Percentiles rank a stretch among this genome's conserved stretches.
Conservation (phyloP, 495 filamentous ascomycete species). For the Penicillium parvum region DNA sequence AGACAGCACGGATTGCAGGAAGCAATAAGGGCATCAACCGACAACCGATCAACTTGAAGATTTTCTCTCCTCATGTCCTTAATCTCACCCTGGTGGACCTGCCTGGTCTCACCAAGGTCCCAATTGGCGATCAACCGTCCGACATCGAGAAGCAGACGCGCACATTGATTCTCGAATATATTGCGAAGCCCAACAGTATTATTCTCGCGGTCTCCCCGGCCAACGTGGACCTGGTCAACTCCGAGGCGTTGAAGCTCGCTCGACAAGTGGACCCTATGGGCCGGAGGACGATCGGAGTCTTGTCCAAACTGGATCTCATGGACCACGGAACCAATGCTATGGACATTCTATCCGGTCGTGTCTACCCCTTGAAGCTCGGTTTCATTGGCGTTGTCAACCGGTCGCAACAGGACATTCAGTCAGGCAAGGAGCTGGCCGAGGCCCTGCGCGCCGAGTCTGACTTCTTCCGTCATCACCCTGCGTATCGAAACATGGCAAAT, state of each 20-base stretch:
- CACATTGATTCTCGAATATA: constrained; percentile 96
- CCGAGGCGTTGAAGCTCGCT: constrained; percentile 94
- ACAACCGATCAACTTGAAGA: constrained; percentile 96
- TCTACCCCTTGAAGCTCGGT: constrained; percentile 94
- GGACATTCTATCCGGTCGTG: constrained; percentile 91
- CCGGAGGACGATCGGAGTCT: constrained; percentile 89
- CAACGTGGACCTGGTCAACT: constrained; percentile 98
- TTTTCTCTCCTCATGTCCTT: constrained; percentile 95
- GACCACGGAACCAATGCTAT: constrained; percentile 98
- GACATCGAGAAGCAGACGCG: constrained; percentile 99
- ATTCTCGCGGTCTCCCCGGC: constrained; percentile 95
- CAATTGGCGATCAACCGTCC: constrained; percentile 95
- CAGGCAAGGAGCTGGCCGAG: constrained; percentile 84
- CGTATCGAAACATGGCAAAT: constrained; percentile 92
- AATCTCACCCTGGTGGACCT: constrained; percentile 96
- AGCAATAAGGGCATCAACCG: constrained; percentile 98
- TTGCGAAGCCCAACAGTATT: constrained; percentile 98
- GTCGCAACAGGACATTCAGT: constrained; percentile 97
- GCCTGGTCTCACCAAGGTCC: constrained; percentile 94
- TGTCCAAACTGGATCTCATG: constrained; percentile 98
- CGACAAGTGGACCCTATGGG: constrained; percentile 96
- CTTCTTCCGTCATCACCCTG: constrained; percentile 95
- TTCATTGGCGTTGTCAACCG: constrained; percentile 99
- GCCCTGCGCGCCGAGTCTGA: constrained; percentile 87
- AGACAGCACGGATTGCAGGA: constrained; percentile 91